These are phyloP conservation scores for Coemansia sp. DNA, from an alignment of 192 early-diverging fungal genomes.

Conservation along the genomic window DNA sequence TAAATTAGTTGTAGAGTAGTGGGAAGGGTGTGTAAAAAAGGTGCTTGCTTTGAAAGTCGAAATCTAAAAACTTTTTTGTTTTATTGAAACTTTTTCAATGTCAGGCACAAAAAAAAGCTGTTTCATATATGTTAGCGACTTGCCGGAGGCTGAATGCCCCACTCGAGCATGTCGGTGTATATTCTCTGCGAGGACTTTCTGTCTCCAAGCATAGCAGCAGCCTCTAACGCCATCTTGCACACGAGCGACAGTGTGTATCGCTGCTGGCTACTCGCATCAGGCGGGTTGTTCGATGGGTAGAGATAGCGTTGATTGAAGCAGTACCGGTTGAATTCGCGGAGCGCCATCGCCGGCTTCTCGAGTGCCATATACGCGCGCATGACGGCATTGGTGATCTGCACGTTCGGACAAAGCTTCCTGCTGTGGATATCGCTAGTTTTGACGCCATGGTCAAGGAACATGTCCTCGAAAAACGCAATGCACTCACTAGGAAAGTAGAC, in stretches of 20 bases:
- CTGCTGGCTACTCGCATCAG: constrained; percentile 19
- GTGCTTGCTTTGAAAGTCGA: too few relatives aligned
- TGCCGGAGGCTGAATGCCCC: constrained; percentile 12
- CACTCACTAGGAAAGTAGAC: constrained; percentile 40
- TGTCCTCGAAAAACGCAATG: constrained; percentile 38
- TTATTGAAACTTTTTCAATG: too few relatives aligned
- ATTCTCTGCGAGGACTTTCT: constrained; percentile 10
- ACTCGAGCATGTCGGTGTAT: constrained; percentile 28
- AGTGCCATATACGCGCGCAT: constrained; percentile 45
- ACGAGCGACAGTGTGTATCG: constrained; percentile 15
- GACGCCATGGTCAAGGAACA: constrained; percentile 32
- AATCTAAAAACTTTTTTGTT: too few relatives aligned
- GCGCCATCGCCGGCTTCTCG: constrained; percentile 17
- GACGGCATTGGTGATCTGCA: constrained; percentile 41
- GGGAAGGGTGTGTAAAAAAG: too few relatives aligned
- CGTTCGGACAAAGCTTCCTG: constrained; percentile 18
- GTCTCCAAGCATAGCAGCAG: constrained; percentile 12
- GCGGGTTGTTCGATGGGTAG: constrained; percentile 19
- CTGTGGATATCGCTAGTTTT: constrained; percentile 6
- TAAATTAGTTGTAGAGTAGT: too few relatives aligned
- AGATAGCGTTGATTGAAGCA: constrained; percentile 25
- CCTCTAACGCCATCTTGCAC: constrained; percentile 39
- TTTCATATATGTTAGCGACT: not conserved
- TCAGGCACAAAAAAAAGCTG: too few relatives aligned
- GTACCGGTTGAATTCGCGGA: constrained; percentile 48